Base-by-base conservation (phyloP, 1,139 yeast species). In the Kodamaea arcana region DNA sequence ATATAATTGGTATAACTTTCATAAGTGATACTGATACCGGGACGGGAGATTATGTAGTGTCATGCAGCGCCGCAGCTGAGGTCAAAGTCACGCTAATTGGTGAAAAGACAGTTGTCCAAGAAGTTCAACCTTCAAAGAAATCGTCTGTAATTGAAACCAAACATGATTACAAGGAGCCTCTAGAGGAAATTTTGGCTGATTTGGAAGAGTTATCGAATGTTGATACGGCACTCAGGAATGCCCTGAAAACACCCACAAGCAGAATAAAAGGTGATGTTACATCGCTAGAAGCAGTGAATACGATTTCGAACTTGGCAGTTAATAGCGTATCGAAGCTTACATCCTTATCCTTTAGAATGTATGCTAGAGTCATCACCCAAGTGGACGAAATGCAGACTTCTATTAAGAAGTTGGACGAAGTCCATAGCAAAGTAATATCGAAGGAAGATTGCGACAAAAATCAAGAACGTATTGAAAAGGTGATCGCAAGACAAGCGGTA, bases 31-130 rank as follows among this genome's bases (percentile, higher is more conserved):
- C 46, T 15, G 37, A 53, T 3, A 47, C 55, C 1, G 52, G 49
- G 15, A 47, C 58, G 2, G 66, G 66, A 0, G 54, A 51, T 14
- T 58, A 53, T 34, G 34, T 57, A 12, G 33, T 62, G 2, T 29
- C 36, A 7, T 32, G 33, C 27, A 22, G 27, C 9, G 15, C 7
- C 13, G 25, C 14, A 13, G 30, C 16, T 12, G 14, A 18, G 10
- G 18, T 21, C 15, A 28, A 9, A 11, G 24, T 28, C 7, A 28
- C 24, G 11, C 24, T n/a, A n/a, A 18, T 21, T 9, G 29, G 15
- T 3, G 9, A 17, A 14, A 27, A 5, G 12, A 10, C 17, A 3
- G 11, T 14, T 17, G 7, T 10, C 4, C 17, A 14, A 27, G 12
- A 25, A 17, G 20, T 9, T 7, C 30, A 18, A 21, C 17, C 17